Conservation (phyloP, 2,329 filamentous ascomycete species). For the Ophiostoma australiae region DNA sequence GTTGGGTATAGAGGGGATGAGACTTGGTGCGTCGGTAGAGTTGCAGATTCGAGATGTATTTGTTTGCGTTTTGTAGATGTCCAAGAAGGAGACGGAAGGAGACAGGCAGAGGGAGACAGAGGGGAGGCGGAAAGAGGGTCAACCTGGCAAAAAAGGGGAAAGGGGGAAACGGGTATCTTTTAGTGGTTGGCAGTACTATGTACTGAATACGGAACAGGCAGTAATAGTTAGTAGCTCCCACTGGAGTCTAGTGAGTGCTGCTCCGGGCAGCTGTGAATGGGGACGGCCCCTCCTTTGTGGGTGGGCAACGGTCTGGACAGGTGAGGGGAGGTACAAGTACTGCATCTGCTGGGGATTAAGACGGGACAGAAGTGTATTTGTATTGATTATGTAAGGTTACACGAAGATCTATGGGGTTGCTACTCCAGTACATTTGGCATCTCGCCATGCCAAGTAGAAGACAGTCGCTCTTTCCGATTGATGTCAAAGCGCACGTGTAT, state of each 20-base stretch:
- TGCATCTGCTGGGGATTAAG: neutral
- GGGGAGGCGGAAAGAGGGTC: constrained; percentile 16
- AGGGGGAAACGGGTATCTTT: constrained; percentile 18
- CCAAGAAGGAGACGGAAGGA: neutral
- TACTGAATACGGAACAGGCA: neutral
- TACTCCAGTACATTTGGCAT: neutral
- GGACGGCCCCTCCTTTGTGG: constrained; percentile 17
- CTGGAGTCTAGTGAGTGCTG: constrained; percentile 4
- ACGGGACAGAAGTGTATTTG: neutral
- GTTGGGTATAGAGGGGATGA: neutral
- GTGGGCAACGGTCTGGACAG: constrained; percentile 14
- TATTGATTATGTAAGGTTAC: neutral
- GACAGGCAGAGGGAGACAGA: constrained; percentile 14
- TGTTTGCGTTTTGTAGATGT: neutral
- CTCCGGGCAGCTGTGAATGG: constrained; percentile 8
- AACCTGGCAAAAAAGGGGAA: constrained; percentile 16
- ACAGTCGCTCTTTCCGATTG: neutral
- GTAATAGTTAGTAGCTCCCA: neutral
- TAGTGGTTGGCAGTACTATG: neutral
- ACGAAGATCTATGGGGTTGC: neutral
- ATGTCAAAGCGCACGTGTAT: neutral
- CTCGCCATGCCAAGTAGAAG: neutral
- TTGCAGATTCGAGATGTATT: constrained; percentile 14
- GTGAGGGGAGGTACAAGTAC: constrained; percentile 1
- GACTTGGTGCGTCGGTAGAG: constrained; percentile 8